Percentiles rank a stretch among this genome's conserved stretches.
phyloP scores from a whole-genome alignment of 805 yeast species.

The Saccharomyces paradoxus region DNA sequence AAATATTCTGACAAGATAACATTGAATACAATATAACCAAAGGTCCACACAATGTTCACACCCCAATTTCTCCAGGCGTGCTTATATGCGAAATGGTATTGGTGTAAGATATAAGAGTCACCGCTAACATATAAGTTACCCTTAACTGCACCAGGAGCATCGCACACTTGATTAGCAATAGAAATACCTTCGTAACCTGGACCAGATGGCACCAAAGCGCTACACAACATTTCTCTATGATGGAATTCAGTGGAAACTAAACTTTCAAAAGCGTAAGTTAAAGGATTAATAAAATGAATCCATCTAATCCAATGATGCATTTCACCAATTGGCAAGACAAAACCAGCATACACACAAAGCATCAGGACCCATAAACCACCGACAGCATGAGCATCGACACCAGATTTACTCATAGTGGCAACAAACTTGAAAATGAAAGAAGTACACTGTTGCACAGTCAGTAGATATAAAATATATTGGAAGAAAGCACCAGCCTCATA shows the following conservation, averaged over 20 bases:
- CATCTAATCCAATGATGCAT: constrained; percentile 60
- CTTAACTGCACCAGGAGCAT: constrained; percentile 42
- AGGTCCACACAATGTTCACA: constrained; percentile 42
- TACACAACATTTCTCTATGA: constrained; percentile 45
- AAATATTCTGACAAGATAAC: constrained; percentile 33
- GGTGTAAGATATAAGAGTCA: constrained; percentile 35
- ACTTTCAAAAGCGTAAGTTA: constrained; percentile 43
- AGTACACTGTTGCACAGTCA: constrained; percentile 44
- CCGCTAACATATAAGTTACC: constrained; percentile 44
- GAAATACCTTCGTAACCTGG: constrained; percentile 41
- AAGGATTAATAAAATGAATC: constrained; percentile 44
- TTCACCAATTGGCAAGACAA: constrained; percentile 37
- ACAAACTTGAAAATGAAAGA: constrained; percentile 45
- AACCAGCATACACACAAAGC: constrained; percentile 51
- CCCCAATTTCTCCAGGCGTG: constrained; percentile 62
- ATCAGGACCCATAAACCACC: constrained; percentile 49
- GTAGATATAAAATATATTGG: constrained; percentile 39
- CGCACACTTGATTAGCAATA: constrained; percentile 40
- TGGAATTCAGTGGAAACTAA: constrained; percentile 52
- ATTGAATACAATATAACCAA: constrained; percentile 29
- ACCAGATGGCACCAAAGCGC: constrained; percentile 45
- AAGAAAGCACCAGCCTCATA: constrained; percentile 49
- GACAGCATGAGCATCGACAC: constrained; percentile 48
- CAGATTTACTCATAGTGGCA: constrained; percentile 45
- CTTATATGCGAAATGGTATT: constrained; percentile 35